These are phyloP conservation scores for Magnaporthales sp. DNA, from an alignment of 2,329 filamentous ascomycete genomes.

Conservation along the genomic window DNA sequence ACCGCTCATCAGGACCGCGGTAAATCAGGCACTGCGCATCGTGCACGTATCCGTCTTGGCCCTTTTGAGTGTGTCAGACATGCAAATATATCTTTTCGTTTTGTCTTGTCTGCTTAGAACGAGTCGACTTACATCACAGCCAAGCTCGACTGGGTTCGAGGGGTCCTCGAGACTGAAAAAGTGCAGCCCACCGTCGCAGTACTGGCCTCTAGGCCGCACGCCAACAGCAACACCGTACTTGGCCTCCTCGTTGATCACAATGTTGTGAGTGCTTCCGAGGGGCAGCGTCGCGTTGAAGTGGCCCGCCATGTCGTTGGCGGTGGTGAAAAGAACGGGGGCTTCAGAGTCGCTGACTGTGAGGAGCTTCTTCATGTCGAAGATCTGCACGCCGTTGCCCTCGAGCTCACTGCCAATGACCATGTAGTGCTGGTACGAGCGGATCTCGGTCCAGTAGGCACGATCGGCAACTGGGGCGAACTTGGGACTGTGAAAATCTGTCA, in stretches of 20 bases:
- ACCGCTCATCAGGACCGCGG: slow-evolving; percentile 38
- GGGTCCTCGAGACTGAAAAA: slow-evolving; percentile 49
- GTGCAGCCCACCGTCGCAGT: slow-evolving; percentile 45
- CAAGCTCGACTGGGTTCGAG: slow-evolving; percentile 40
- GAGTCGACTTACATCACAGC: slow-evolving; percentile 31
- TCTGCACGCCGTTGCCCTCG: slow-evolving; percentile 45
- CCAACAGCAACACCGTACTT: slow-evolving; percentile 31
- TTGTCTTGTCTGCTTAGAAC: neutral
- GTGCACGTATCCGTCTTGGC: slow-evolving; percentile 30
- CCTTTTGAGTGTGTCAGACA: neutral
- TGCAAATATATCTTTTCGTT: too few relatives aligned
- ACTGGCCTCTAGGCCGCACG: slow-evolving; percentile 26
- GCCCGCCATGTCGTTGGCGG: slow-evolving; percentile 1
- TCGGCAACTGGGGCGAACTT: slow-evolving; percentile 17
- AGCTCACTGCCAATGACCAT: slow-evolving; percentile 32
- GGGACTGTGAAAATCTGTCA: slow-evolving; percentile 29
- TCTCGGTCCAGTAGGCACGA: slow-evolving; percentile 37
- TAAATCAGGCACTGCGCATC: slow-evolving; percentile 51
- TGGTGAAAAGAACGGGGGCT: slow-evolving; percentile 13
- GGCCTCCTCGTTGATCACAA: slow-evolving; percentile 14
- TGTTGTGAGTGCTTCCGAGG: slow-evolving; percentile 5
- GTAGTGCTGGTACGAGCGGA: slow-evolving; percentile 30
- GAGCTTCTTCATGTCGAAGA: slow-evolving; percentile 54
- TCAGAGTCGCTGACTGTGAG: slow-evolving; percentile 32
- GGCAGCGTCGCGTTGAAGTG: slow-evolving; percentile 2